Evolutionary conservation across 371 early-diverging fungal species (phyloP).

Genomic region (Batkoa obscura): DNA sequence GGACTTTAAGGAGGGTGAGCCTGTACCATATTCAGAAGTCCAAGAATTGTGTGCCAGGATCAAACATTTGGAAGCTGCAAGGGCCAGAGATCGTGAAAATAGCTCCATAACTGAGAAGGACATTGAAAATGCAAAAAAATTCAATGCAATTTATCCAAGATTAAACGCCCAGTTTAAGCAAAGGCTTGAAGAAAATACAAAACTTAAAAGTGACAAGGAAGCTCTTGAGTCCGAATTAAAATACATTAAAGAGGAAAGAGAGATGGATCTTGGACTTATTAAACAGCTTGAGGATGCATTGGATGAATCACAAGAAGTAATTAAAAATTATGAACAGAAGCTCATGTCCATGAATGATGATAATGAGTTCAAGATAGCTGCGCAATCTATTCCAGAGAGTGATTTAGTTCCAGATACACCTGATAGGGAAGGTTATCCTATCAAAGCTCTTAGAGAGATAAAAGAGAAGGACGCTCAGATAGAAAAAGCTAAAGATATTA

Average conservation of each 20-base stretch:
- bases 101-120: constrained; percentile 48
- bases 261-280: too few relatives aligned
- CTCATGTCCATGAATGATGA: too few relatives aligned
- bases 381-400: constrained; percentile 82
- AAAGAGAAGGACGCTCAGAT: constrained; percentile 63
- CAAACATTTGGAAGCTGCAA: constrained; percentile 55
- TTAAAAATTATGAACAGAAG: too few relatives aligned
- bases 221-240: too few relatives aligned
- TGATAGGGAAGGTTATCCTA: constrained; percentile 73
- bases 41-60: constrained; percentile 71
- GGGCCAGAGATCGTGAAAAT: constrained; percentile 58
- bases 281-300: too few relatives aligned
- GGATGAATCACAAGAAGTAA: too few relatives aligned
- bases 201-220: too few relatives aligned
- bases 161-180: too few relatives aligned
- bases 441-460: constrained; percentile 47
- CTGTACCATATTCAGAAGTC: constrained; percentile 32
- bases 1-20: not conserved
- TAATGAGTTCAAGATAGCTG: too few relatives aligned
- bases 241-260: too few relatives aligned
- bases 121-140: constrained; percentile 36
- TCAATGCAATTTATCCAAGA: too few relatives aligned
- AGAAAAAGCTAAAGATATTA: constrained; percentile 60
- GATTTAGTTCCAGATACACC: constrained; percentile 65
- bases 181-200: too few relatives aligned